phyloP scores from a whole-genome alignment of 768 basidiomycete genomes.

The Trametes maxima region DNA sequence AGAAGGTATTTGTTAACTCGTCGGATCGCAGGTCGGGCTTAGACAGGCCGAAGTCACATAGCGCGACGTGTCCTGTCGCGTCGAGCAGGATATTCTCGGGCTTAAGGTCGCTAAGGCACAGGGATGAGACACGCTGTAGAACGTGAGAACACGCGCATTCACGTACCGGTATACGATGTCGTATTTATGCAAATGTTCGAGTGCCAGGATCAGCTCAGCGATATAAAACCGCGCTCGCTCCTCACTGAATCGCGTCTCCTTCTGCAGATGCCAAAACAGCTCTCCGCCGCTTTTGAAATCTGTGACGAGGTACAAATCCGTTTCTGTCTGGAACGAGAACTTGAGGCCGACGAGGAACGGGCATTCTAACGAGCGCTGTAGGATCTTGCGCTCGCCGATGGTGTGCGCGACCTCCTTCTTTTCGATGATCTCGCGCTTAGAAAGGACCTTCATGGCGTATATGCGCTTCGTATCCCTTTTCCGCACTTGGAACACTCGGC shows the following conservation, averaged over 20 bases:
- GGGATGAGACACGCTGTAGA: neutral
- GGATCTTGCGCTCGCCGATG: conserved; percentile 98
- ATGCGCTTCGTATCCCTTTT: conserved; percentile 98
- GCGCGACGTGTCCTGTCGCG: conserved; percentile 96
- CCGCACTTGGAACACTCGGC: conserved; percentile 97
- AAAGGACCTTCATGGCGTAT: conserved; percentile 99
- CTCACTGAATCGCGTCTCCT: conserved; percentile 91
- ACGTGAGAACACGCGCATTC: neutral
- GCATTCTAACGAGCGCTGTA: conserved; percentile 88
- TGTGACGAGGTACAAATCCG: conserved; percentile 93
- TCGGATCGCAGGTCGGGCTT: conserved; percentile 93
- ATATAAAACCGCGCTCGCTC: conserved; percentile 96
- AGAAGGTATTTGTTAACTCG: conserved; percentile 98
- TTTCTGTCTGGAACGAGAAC: conserved; percentile 96
- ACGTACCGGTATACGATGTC: conserved; percentile 90
- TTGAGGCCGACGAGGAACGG: conserved; percentile 99
- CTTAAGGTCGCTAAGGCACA: conserved; percentile 76
- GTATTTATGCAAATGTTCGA: conserved; percentile 97
- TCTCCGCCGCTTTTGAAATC: conserved; percentile 99
- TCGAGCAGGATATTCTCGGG: conserved; percentile 99
- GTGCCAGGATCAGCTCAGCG: conserved; percentile 90
- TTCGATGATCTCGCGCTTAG: conserved; percentile 97
- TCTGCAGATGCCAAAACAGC: conserved; percentile 97
- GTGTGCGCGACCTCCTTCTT: conserved; percentile 99
- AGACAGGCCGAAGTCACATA: conserved; percentile 98